These are phyloP conservation scores for Thelephora ganbajun DNA, from an alignment of 768 basidiomycete genomes.

Conservation along the genomic window DNA sequence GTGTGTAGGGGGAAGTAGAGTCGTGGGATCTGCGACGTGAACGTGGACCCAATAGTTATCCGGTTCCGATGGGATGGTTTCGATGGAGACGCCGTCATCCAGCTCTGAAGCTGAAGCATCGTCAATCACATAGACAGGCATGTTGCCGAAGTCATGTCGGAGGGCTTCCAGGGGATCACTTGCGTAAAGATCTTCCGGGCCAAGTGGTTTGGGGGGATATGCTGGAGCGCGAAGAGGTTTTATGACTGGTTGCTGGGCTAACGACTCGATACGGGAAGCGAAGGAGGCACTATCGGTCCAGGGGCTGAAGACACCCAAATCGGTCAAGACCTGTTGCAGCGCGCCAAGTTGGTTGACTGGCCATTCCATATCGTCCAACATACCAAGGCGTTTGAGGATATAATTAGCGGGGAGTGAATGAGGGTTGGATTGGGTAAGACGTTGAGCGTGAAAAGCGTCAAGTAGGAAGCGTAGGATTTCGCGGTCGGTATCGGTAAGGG, in stretches of 20 bases:
- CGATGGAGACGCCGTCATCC: conserved; percentile 87
- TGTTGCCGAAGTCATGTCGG: conserved; percentile 76
- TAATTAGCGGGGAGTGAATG: conserved; percentile 35
- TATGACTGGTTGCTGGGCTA: conserved; percentile 8
- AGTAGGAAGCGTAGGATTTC: conserved; percentile 45
- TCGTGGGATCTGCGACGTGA: conserved; percentile 89
- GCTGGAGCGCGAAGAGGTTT: conserved; percentile 7
- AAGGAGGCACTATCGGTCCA: conserved; percentile 55
- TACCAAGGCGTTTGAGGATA: conserved; percentile 44
- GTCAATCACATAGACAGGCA: conserved; percentile 82
- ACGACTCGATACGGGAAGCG: neutral
- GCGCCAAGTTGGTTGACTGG: conserved; percentile 16
- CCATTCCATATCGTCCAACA: conserved; percentile 12
- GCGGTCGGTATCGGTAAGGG: conserved; percentile 40
- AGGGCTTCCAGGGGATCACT: conserved; percentile 52
- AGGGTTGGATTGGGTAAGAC: conserved; percentile 45
- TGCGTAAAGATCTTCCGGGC: conserved; percentile 50
- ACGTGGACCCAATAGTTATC: conserved; percentile 69
- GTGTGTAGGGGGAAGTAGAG: conserved; percentile 60
- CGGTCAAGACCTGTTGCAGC: conserved; percentile 38
- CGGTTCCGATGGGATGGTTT: conserved; percentile 45
- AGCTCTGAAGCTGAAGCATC: conserved; percentile 68
- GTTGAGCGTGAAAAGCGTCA: conserved; percentile 33
- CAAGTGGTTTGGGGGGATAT: conserved; percentile 20
- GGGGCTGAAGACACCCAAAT: conserved; percentile 62